Conservation (phyloP, 1,139 yeast genomes). For the Saccharomycopsis hybrid region DNA sequence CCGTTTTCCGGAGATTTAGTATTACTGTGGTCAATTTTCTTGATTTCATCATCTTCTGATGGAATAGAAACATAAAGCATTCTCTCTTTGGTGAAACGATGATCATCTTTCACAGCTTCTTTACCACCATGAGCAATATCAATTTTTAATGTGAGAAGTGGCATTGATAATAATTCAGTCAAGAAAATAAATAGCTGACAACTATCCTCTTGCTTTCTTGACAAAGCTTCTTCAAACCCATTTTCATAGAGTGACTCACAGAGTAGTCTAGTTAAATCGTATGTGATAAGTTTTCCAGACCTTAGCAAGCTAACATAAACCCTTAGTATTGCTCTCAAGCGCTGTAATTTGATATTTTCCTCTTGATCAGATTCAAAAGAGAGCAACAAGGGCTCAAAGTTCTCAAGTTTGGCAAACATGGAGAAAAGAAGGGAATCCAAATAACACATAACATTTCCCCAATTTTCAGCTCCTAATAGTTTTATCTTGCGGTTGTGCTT, state of each 20-base stretch:
- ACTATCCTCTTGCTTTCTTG: conserved; percentile 62
- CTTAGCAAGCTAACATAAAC: conserved; percentile 62
- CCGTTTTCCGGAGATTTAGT: background rate
- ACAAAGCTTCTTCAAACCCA: conserved; percentile 51
- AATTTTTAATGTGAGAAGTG: conserved; percentile 62
- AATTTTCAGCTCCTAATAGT: conserved; percentile 63
- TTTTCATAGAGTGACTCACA: conserved; percentile 43
- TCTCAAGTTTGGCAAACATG: conserved; percentile 64
- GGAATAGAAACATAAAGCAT: conserved; percentile 66
- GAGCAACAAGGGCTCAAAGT: conserved; percentile 62
- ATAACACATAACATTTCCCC: conserved; percentile 70
- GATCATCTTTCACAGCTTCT: conserved; percentile 57
- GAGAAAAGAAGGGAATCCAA: conserved; percentile 64
- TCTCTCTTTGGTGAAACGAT: conserved; percentile 62
- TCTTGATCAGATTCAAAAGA: too few relatives aligned
- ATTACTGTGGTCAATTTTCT: too few relatives aligned
- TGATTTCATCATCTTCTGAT: conserved; percentile 2
- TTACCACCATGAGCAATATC: conserved; percentile 79
- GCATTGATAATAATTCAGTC: conserved; percentile 65
- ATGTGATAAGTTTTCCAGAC: conserved; percentile 58
- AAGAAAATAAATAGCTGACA: conserved; percentile 62
- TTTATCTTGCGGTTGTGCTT: conserved; percentile 7
- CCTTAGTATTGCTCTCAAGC: conserved; percentile 49
- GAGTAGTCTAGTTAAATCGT: conserved; percentile 46
- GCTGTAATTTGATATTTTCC: conserved; percentile 11